Evolutionary conservation across 805 yeast species (phyloP), one percentile per base, ranked within the genome.

Genomic region (Jamesozyma hellenica): DNA sequence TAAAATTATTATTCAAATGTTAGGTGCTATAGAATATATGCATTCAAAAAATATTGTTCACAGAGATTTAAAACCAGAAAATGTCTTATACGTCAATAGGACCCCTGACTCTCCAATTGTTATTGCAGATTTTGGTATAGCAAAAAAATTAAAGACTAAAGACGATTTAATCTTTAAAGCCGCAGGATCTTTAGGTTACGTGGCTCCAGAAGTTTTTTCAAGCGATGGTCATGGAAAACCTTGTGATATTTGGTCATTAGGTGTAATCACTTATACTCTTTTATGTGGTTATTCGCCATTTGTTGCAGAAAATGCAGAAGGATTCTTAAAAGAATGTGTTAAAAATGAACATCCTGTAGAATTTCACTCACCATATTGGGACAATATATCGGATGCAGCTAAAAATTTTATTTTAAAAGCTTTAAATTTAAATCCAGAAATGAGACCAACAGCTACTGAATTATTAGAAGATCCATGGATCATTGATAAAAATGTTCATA

Each of bases 141-240:
- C 97, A 27, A 85, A 85, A 59, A 72, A 75, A 50, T 65, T 90
- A 47, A 67, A 70, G 42, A 60, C 68, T 11, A 70, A 75, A 3
- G 72, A 76, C 49, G 85, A 82, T 41, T 65, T 74, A 43, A 66
- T 85, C 43, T 76, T 71, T 26, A 67, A 80, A 17, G 79, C 83
- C 32, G 95, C 95, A 1, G 97, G 97, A 1, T 83, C 95, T 1
- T 79, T 85, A 61, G 97, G 98, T 1, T 90, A 90, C 59, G 96
- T 95, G 27, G 97, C 97, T 0, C 98, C 98, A 0, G 98, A 90
- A 56, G 87, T 90, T 7, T 71, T 90, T 29, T 64, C 77, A 32
- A 78, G 82, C 13, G 67, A 70, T 30, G 97, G 96, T 8, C 96
- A 90, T 62, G 95, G 96, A 30, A 85, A 83, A 53, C 90, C 96